Percentiles rank a stretch among this genome's conserved stretches.
Evolutionary conservation across 257 asterid genomes (phyloP).

Genomic region (Solanum stenotomum): DNA sequence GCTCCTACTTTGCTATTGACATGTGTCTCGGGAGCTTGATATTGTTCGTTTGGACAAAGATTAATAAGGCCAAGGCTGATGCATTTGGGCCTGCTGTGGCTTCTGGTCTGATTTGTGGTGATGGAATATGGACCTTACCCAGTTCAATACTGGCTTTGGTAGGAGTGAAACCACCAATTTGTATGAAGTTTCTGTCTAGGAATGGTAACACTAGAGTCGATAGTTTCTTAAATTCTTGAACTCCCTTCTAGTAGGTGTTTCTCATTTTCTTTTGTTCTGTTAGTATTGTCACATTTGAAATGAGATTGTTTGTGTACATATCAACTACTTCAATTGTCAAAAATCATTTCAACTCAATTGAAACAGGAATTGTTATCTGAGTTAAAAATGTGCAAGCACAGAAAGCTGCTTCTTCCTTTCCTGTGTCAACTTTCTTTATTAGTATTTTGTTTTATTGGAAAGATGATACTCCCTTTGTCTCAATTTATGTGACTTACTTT

Average conservation of each 20-base stretch:
- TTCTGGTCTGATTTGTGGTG: constrained; percentile 87
- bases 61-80: constrained; percentile 61
- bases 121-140: constrained; percentile 79
- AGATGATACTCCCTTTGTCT: too few species aligned
- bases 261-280: not conserved
- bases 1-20: constrained; percentile 65
- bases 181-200: constrained; percentile 80
- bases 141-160: constrained; percentile 59
- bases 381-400: too few species aligned
- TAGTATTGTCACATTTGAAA: not conserved
- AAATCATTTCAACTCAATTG: not conserved
- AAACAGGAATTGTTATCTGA: not conserved
- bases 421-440: not conserved
- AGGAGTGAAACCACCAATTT: constrained; percentile 65
- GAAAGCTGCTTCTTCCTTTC: too few species aligned
- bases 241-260: not conserved
- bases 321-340: not conserved
- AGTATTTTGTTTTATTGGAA: not conserved
- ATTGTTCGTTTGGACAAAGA: constrained; percentile 54
- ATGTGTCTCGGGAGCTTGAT: constrained; percentile 86
- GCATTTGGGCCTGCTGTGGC: constrained; percentile 90
- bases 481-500: too few species aligned
- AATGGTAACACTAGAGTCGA: constrained; percentile 35
- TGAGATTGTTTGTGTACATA: not conserved
- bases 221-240: constrained; percentile 28